These are phyloP conservation scores for Sequoiadendron giganteum DNA, from an alignment of 75 land plant species.

Conservation along the genomic window DNA sequence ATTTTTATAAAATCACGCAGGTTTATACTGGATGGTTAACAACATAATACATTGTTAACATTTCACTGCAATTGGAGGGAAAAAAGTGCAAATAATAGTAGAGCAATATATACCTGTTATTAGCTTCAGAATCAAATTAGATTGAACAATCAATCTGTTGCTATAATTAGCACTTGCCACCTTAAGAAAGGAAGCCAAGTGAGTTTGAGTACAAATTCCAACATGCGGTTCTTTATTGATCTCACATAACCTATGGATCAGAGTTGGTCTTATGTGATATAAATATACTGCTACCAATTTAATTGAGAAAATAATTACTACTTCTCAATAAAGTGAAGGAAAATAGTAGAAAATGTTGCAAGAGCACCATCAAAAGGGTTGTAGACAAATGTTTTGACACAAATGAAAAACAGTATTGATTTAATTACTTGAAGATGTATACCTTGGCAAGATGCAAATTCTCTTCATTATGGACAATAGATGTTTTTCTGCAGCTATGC, in stretches of 20 bases:
- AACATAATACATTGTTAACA: no score
- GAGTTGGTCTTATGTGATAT: background rate
- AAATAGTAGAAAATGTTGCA: background rate
- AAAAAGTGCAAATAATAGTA: no score
- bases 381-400: background rate
- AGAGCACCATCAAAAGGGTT: background rate
- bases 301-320: background rate
- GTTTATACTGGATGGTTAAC: no score
- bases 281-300: background rate
- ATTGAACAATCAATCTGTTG: no score
- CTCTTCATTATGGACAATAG: slow-evolving; percentile 2
- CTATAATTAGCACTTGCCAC: background rate
- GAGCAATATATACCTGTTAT: no score
- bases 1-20: no score
- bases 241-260: background rate
- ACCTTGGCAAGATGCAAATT: slow-evolving; percentile 2
- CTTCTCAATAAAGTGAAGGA: background rate
- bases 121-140: no score
- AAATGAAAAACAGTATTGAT: background rate
- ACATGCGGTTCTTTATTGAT: background rate
- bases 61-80: no score
- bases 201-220: background rate
- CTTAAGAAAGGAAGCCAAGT: background rate
- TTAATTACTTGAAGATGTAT: background rate
- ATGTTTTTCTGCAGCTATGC: slow-evolving; percentile 11